Base-by-base conservation (phyloP, 2,329 filamentous ascomycete genomes). In the Trichophyton equinum region DNA sequence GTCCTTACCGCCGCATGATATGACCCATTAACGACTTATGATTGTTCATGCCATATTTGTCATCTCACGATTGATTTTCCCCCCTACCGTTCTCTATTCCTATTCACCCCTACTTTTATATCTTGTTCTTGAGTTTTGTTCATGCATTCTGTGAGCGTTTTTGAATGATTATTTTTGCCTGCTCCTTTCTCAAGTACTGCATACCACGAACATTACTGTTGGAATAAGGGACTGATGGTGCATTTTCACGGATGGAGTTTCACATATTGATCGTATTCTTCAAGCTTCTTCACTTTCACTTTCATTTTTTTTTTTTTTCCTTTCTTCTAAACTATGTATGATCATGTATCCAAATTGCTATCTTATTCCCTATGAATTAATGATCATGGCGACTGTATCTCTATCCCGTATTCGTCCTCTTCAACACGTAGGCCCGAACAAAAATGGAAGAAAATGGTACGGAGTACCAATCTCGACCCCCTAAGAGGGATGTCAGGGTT, bases 111-210 rank as follows among this genome's bases (percentile, higher is more conserved):
- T 30, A 15, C 22, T 33, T 53, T 53, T 33, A 30, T 30, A 30
- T 13, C 15, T 53, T 47, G n/a, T 15, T 15, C 22, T 53, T 53
- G 18, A 22, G 18, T 30, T 53, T 53, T 53, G 49, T 53, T 53
- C 49, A 53, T 53, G 49, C 49, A 53, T 53, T n/a, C 22, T 53
- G 25, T 25, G 49, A 53, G 49, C 49, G 49, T 53, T 53, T 30
- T 53, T n/a, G 6, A 30, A n/a, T 11, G 22, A 53, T 30, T 13
- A 22, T 53, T 53, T 30, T 4, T 33, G 22, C 22, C 22, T 53
- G 7, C 27, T 51, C 46, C 22, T 18, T 51, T 27, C 22, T 27
- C 46, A 22, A 51, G 8, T 53, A 53, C 27, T 30, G 49, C 49
- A 53, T 53, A 53, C 18, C 27, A 30, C 22, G 49, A 53, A 53